phyloP scores from a whole-genome alignment of 2,329 filamentous ascomycete species.

The Byssoonygena ceratinophila region DNA sequence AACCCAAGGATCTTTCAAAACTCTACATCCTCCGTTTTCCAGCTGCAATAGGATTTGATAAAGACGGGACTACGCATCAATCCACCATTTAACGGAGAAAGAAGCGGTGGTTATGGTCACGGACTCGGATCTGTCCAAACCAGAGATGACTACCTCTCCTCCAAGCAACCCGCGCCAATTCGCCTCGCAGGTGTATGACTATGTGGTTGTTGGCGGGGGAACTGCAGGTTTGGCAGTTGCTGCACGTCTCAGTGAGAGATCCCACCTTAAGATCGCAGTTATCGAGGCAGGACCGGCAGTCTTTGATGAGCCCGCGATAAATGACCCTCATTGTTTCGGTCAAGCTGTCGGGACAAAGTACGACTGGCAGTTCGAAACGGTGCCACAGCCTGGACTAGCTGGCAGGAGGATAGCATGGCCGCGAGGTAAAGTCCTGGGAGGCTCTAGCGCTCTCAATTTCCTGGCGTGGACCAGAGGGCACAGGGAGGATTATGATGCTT shows the following conservation, averaged over 20 bases:
- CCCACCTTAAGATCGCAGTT: conserved; percentile 34
- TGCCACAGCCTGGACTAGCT: conserved; percentile 16
- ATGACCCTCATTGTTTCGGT: conserved; percentile 19
- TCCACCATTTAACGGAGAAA: no score
- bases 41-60: no score
- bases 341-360: conserved; percentile 16
- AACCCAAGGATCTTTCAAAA: no score
- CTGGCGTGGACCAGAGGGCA: conserved; percentile 23
- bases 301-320: conserved; percentile 22
- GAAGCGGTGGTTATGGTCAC: no score
- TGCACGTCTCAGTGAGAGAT: conserved; percentile 33
- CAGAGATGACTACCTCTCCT: no score
- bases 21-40: no score
- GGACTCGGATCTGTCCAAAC: no score
- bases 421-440: conserved; percentile 26
- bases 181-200: conserved; percentile 10
- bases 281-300: conserved; percentile 37
- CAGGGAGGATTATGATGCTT: conserved; percentile 25
- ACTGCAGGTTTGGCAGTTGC: conserved; percentile 22
- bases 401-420: conserved; percentile 9
- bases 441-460: conserved; percentile 27
- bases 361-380: conserved; percentile 28
- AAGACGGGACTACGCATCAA: no score
- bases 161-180: not conserved
- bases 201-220: conserved; percentile 23